These are phyloP conservation scores for Phytophthora quininea DNA, from an alignment of 352 stramenopile genomes.

Conservation along the genomic window DNA sequence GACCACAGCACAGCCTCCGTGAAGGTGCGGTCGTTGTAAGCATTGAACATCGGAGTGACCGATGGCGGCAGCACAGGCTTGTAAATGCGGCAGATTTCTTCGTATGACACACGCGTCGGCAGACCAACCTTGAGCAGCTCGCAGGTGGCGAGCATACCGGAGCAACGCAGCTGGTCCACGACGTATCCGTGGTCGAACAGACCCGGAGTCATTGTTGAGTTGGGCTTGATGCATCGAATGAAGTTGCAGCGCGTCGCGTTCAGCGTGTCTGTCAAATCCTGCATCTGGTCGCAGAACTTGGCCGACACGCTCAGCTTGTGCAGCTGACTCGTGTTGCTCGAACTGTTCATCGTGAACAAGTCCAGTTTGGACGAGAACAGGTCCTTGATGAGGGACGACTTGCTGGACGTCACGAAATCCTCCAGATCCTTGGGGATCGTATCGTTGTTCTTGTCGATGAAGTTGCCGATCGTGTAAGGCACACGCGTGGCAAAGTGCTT, in stretches of 20 bases:
- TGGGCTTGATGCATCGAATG: constrained; percentile 93
- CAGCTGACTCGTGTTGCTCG: constrained; percentile 44
- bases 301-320: constrained; percentile 70
- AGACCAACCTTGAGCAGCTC: constrained; percentile 92
- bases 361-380: constrained; percentile 76
- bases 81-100: constrained; percentile 90
- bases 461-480: constrained; percentile 94
- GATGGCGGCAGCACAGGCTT: constrained; percentile 76
- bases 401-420: constrained; percentile 87
- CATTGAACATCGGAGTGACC: constrained; percentile 77
- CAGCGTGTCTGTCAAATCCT: constrained; percentile 84
- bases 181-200: constrained; percentile 91
- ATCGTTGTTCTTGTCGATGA: constrained; percentile 98
- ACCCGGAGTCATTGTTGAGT: constrained; percentile 76
- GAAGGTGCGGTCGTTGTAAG: constrained; percentile 88
- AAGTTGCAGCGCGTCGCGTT: constrained; percentile 89
- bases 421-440: constrained; percentile 92
- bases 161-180: constrained; percentile 89
- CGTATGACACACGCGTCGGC: constrained; percentile 89
- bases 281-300: constrained; percentile 91
- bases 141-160: constrained; percentile 90
- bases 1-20: constrained; percentile 91
- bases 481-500: constrained; percentile 96
- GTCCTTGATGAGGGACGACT: constrained; percentile 79
- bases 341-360: constrained; percentile 53